Evolutionary conservation across 2,329 filamentous ascomycete genomes (phyloP), one percentile per base, ranked within the genome.

Genomic region (Monosporascus ibericus): DNA sequence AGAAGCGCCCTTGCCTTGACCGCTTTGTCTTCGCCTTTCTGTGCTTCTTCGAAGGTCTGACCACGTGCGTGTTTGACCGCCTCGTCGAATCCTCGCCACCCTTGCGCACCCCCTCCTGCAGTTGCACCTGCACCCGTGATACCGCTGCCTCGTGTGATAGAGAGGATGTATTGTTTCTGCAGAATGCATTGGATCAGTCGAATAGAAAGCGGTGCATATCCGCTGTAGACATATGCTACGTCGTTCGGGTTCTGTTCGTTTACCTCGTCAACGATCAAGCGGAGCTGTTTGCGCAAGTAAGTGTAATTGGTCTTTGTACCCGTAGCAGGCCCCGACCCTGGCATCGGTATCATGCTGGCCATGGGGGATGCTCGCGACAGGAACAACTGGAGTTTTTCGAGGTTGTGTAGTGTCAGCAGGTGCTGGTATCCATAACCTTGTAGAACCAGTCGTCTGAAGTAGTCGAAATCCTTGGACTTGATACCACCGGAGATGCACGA

Each of bases 361-460:
- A 89, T 79, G 5, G 89, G 86, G 5, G 88, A 90, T 25, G 86
- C 84, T 36, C 88, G 81, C 0, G 90, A 85, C 49, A 91, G 76
- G 50, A 99, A 86, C 11, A 99, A 79, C 55, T 92, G 88, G 65
- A 96, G 83, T 66, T 92, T 95, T 66, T 97, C 94, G 38, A 99
- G 78, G 14, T 87, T 86, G 60, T 89, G 82, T 34, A 99, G 82
- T 0, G 95, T 99, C 44, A 97, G 79, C 15, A 99, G 76, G 67
- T 99, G 94, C 65, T 97, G 92, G 66, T 95, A 92, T 25, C 94
- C 94, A 64, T 99, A 99, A 1, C 90, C 92, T 65, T 96, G 89
- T 7, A 96, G 76, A 49, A 99, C 84, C 48, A 94, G 82, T 47
- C 88, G 86, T 63, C 92, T 90, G 71, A 97, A 96, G 38, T 82